Conservation (phyloP, 140 eudicot species). For the Ambrosia hybrid region DNA sequence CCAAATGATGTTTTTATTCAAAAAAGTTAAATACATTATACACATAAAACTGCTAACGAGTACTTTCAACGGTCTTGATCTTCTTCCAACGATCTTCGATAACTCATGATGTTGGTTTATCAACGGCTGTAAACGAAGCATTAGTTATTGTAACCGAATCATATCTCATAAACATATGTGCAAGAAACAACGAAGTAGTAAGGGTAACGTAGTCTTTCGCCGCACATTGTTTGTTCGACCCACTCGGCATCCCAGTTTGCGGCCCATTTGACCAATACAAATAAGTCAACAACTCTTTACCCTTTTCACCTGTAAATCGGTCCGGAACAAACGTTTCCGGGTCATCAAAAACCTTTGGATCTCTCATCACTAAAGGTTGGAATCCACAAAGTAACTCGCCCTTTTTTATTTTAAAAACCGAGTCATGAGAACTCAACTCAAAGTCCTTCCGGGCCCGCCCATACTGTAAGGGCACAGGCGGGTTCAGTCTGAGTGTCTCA, state of each 20-base stretch:
- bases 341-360: too few species aligned
- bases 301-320: slow-evolving; percentile 51
- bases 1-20: slow-evolving; percentile 5
- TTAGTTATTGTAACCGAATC: slow-evolving; percentile 45
- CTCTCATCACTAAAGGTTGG: slow-evolving; percentile 33
- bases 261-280: too few species aligned
- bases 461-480: slow-evolving; percentile 69
- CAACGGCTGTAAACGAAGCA: slow-evolving; percentile 40
- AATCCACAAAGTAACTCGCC: slow-evolving; percentile 25
- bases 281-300: slow-evolving; percentile 53
- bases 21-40: neutral
- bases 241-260: slow-evolving; percentile 31
- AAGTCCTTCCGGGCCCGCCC: slow-evolving; percentile 79
- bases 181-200: slow-evolving; percentile 54
- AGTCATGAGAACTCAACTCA: slow-evolving; percentile 51
- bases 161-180: slow-evolving; percentile 63
- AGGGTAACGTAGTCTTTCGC: slow-evolving; percentile 61
- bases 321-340: slow-evolving; percentile 46
- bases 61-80: too few species aligned
- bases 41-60: slow-evolving; percentile 1
- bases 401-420: slow-evolving; percentile 51
- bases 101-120: slow-evolving; percentile 15
- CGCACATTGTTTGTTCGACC: slow-evolving; percentile 70
- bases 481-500: slow-evolving; percentile 73
- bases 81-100: too few species aligned